Base-by-base conservation (phyloP, 805 yeast species). In the Yarrowia deformans region DNA sequence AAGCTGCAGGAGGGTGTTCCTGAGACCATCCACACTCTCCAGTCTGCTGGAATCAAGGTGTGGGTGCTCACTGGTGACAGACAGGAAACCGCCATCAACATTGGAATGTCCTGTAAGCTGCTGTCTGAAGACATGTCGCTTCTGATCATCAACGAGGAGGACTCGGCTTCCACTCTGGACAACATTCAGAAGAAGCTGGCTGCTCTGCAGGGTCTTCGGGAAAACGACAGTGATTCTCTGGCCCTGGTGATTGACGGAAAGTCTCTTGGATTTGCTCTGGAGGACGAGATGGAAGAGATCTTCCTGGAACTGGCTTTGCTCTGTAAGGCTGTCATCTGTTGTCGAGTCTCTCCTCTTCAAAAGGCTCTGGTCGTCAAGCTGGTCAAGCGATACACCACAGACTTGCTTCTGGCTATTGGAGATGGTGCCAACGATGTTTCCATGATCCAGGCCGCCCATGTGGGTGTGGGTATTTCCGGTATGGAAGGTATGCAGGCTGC, bases 401-500 rank as follows among this genome's bases (percentile, higher is more conserved):
- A 83, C 3, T 86, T 97, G 1, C 79, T 96, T 52, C 81, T 95
- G 70, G 98, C 99, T 0, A 90, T 95, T 76, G 99, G 99, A 54
- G 99, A 95, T 79, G 99, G 99, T 76, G 99, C 99, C 2, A 95
- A 95, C 76, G 99, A 95, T 81, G 99, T 95, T 49, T 90, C 97
- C 45, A 95, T 95, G 99, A 95, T 95, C 72, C 99, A 95, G 79
- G 98, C 99, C 16, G 99, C 99, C 0, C 98, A 95, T 78, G 97
- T 95, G 67, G 99, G 99, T 72, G 97, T 95, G 32, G 99, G 99
- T 77, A 96, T 95, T 72, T 91, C 97, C 79, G 99, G 99, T 72
- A 90, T 93, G 94, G 99, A 95, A 81, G 99, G 99, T 73, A 93
- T 93, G 92, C 99, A 95, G 79, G 99, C 99, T 12, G 98, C 99